Evolutionary conservation across 2,329 filamentous ascomycete genomes (phyloP).

Genomic region (Neofusicoccum parvum): DNA sequence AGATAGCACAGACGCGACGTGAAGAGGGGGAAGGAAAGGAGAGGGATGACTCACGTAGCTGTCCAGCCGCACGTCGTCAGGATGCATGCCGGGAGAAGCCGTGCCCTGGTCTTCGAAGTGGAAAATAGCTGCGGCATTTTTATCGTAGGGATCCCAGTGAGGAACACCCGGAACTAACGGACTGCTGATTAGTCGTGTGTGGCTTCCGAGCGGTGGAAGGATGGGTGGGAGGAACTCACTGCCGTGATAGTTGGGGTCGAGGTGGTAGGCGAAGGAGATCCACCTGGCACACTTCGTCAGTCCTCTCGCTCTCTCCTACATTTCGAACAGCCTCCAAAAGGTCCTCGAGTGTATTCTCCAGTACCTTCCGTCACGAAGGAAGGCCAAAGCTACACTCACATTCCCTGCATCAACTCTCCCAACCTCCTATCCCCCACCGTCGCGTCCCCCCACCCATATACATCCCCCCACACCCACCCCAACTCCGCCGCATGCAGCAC

Average conservation of each 20-base stretch:
- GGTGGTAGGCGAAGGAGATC: constrained; percentile 6
- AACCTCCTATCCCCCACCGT: not conserved
- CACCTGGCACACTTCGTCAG: not conserved
- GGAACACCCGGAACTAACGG: not conserved
- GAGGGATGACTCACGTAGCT: constrained; percentile 3
- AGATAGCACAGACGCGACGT: not conserved
- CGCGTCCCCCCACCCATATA: not conserved
- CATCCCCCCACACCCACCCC: constrained; percentile 5
- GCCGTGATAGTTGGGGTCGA: constrained; percentile 12
- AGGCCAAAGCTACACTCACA: not conserved
- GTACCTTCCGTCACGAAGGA: too few species aligned
- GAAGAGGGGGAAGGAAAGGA: too few species aligned
- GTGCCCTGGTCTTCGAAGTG: constrained; percentile 4
- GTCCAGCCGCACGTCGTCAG: constrained; percentile 7
- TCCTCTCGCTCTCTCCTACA: not conserved
- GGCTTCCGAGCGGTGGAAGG: too few species aligned
- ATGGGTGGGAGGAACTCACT: not conserved
- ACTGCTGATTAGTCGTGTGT: not conserved
- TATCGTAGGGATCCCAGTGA: not conserved
- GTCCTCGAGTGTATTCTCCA: too few species aligned
- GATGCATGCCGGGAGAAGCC: not conserved
- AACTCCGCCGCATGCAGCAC: constrained; percentile 13
- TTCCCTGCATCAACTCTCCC: not conserved
- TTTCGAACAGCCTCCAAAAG: too few species aligned
- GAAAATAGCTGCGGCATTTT: not conserved